These are phyloP conservation scores for Brettanomyces anomalus DNA, from an alignment of 805 yeast species.

Conservation along the genomic window DNA sequence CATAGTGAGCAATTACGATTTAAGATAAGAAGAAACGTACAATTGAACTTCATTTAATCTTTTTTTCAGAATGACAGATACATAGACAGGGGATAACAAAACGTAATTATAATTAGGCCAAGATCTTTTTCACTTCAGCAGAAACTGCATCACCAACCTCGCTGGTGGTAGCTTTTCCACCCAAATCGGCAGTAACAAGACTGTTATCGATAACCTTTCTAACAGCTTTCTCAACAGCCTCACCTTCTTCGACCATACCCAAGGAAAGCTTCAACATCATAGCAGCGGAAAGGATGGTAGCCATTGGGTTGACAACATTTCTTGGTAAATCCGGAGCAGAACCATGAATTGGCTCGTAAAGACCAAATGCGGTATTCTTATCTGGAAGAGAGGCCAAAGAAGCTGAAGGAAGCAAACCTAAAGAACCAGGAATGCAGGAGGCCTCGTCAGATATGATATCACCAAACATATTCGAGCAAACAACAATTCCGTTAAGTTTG, in stretches of 20 bases:
- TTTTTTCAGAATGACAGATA: no score
- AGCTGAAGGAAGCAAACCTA: constrained; percentile 93
- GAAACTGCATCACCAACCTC: constrained; percentile 96
- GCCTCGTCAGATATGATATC: constrained; percentile 98
- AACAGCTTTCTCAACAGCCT: constrained; percentile 83
- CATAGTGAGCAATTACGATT: no score
- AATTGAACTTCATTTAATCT: no score
- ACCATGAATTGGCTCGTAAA: constrained; percentile 98
- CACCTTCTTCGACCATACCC: constrained; percentile 75
- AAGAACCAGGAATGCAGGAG: constrained; percentile 93
- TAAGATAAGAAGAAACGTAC: no score
- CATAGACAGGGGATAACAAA: no score
- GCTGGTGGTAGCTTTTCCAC: constrained; percentile 72
- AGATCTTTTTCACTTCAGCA: constrained; percentile 43
- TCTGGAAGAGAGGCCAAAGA: constrained; percentile 97
- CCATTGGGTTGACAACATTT: constrained; percentile 90
- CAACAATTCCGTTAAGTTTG: constrained; percentile 81
- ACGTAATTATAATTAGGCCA: constrained; percentile 6
- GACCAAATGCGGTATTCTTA: constrained; percentile 86
- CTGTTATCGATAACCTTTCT: constrained; percentile 72
- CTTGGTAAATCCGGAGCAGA: constrained; percentile 90
- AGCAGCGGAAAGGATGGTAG: constrained; percentile 91
- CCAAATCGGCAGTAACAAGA: constrained; percentile 84
- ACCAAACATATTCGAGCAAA: constrained; percentile 96
- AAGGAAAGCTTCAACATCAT: constrained; percentile 94